These are phyloP conservation scores for Ustilago tritici DNA, from an alignment of 1,284 basidiomycete species.

Conservation along the genomic window DNA sequence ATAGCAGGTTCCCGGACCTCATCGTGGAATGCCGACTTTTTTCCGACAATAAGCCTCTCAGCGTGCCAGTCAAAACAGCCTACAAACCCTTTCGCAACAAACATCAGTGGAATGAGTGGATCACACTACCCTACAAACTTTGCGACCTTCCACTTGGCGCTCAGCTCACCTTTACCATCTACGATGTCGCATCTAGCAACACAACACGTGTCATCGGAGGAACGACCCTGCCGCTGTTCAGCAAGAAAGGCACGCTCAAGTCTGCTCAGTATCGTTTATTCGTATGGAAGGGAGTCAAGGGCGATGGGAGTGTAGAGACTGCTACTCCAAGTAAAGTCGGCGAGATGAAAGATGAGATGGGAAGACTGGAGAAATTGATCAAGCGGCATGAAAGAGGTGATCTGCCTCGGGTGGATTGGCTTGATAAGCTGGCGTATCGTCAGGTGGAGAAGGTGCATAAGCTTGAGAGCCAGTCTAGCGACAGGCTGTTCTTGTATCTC, in stretches of 20 bases:
- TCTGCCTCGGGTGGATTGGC: slow-evolving; percentile 92
- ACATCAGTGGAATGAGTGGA: slow-evolving; percentile 86
- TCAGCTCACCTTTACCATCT: slow-evolving; percentile 92
- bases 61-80: slow-evolving; percentile 87
- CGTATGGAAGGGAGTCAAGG: slow-evolving; percentile 84
- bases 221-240: slow-evolving; percentile 88
- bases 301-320: slow-evolving; percentile 84
- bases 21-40: slow-evolving; percentile 91
- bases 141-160: slow-evolving; percentile 88
- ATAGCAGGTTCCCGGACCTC: slow-evolving; percentile 80
- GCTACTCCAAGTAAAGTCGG: slow-evolving; percentile 76
- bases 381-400: slow-evolving; percentile 97
- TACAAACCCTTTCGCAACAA: slow-evolving; percentile 81
- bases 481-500: slow-evolving; percentile 81
- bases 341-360: slow-evolving; percentile 83
- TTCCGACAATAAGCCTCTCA: slow-evolving; percentile 91
- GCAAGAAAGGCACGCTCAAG: slow-evolving; percentile 88
- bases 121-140: slow-evolving; percentile 88
- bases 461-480: slow-evolving; percentile 45
- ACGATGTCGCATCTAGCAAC: slow-evolving; percentile 81
- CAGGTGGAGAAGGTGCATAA: slow-evolving; percentile 81
- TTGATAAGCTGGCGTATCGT: slow-evolving; percentile 90
- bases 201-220: slow-evolving; percentile 81
- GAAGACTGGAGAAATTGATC: slow-evolving; percentile 91
- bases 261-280: slow-evolving; percentile 81